Conservation (phyloP, 2,329 filamentous ascomycete species). For the Phyllosticta citrichinensis region DNA sequence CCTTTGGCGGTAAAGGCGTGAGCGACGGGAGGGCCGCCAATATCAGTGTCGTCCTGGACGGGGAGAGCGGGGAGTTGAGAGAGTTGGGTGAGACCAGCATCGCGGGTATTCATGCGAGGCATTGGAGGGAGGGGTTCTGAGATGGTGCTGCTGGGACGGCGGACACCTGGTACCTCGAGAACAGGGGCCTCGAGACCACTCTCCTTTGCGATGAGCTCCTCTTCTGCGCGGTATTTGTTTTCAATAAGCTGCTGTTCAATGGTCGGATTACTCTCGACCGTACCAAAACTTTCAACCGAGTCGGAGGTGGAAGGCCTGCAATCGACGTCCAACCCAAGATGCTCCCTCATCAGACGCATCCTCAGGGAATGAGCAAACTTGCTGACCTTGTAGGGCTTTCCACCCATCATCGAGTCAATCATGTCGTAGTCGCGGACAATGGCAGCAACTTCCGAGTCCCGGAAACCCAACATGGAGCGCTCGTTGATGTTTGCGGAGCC, state of each 20-base stretch:
- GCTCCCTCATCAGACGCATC: conserved; percentile 90
- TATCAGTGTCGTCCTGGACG: conserved; percentile 66
- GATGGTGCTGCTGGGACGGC: too few species aligned
- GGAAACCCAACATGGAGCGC: conserved; percentile 81
- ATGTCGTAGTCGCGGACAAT: conserved; percentile 89
- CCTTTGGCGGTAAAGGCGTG: conserved; percentile 42
- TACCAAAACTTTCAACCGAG: too few species aligned
- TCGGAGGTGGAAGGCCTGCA: conserved; percentile 35
- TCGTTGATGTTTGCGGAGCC: conserved; percentile 99
- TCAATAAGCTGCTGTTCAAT: conserved; percentile 28
- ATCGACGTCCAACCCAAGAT: conserved; percentile 91
- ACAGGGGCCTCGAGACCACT: conserved; percentile 15
- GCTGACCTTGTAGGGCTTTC: conserved; percentile 78
- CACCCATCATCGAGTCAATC: conserved; percentile 85
- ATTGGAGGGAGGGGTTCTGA: conserved; percentile 16
- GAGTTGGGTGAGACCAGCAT: conserved; percentile 56
- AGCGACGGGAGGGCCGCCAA: conserved; percentile 60
- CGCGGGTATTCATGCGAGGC: conserved; percentile 52
- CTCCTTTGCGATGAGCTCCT: conserved; percentile 46
- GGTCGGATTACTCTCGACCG: conserved; percentile 19
- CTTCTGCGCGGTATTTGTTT: conserved; percentile 36
- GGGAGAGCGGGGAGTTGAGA: conserved; percentile 64
- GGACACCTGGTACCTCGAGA: too few species aligned
- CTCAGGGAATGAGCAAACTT: conserved; percentile 88
- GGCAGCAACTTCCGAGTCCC: conserved; percentile 86